A percentile compares a stretch with the other conserved stretches of the same genome.
phyloP scores from a whole-genome alignment of 805 yeast genomes.

The Starmerella ratchasimensis region DNA sequence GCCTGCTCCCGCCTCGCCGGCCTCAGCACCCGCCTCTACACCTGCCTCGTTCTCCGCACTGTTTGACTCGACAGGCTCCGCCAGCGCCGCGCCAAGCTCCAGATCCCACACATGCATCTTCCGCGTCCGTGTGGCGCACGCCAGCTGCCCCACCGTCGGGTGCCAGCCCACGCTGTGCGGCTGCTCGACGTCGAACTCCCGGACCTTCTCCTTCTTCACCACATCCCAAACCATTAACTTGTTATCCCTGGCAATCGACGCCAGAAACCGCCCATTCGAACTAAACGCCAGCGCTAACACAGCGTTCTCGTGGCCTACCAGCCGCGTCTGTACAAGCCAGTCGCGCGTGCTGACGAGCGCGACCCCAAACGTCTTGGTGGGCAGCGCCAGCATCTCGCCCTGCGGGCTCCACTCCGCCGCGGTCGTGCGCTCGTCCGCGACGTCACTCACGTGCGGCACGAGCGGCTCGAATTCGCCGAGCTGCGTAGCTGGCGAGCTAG shows the following conservation, averaged over 20 bases:
- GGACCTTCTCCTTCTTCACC: constrained; percentile 22
- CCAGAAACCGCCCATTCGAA: constrained; percentile 47
- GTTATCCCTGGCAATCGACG: constrained; percentile 36
- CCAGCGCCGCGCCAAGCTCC: constrained; percentile 9
- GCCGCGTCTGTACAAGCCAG: constrained; percentile 20
- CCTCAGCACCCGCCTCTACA: constrained; percentile 21
- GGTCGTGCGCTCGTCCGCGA: constrained; percentile 34
- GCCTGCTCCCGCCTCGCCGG: neutral
- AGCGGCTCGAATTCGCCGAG: constrained; percentile 21
- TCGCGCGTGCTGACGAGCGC: constrained; percentile 20
- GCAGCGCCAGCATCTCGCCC: constrained; percentile 58
- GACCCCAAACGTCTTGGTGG: constrained; percentile 33
- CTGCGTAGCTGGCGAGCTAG: constrained; percentile 5
- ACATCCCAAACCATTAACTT: constrained; percentile 45
- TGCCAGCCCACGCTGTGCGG: constrained; percentile 29
- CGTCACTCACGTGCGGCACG: constrained; percentile 20
- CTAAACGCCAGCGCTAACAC: constrained; percentile 46
- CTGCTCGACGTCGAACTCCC: constrained; percentile 25
- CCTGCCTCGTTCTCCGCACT: constrained; percentile 7
- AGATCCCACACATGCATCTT: constrained; percentile 19
- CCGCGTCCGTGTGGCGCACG: constrained; percentile 26
- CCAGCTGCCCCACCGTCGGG: constrained; percentile 25
- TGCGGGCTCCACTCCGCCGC: constrained; percentile 56
- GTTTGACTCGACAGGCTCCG: constrained; percentile 15
- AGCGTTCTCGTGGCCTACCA: constrained; percentile 22